These are phyloP conservation scores for Wickerhamiella pararugosa DNA, from an alignment of 1,139 yeast species.

Conservation along the genomic window DNA sequence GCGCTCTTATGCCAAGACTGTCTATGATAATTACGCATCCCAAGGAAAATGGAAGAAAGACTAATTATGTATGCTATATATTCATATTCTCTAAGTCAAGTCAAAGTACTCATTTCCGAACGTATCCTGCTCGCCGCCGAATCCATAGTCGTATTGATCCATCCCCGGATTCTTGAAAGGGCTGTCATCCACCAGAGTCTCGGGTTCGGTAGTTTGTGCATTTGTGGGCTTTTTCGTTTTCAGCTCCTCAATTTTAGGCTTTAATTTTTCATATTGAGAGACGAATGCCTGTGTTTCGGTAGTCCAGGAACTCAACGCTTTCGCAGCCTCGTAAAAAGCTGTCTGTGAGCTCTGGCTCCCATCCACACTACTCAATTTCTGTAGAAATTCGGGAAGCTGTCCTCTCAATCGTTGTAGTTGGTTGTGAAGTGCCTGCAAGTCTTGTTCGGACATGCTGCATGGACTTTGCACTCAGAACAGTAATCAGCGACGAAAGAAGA, in stretches of 20 bases:
- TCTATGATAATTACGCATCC: constrained; percentile 60
- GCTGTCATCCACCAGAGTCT: background rate
- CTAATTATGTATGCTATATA: constrained; percentile 14
- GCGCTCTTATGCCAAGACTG: constrained; percentile 46
- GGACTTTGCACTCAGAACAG: no score
- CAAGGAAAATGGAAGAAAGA: constrained; percentile 74
- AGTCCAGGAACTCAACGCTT: constrained; percentile 3
- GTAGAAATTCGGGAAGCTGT: constrained; percentile 3
- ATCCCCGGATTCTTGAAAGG: constrained; percentile 29
- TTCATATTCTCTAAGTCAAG: background rate
- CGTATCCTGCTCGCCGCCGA: constrained; percentile 28
- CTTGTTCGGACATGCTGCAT: constrained; percentile 2
- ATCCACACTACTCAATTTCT: constrained; percentile 2
- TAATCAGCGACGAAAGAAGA: no score
- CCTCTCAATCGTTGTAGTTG: constrained; percentile 2
- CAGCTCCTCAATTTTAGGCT: background rate
- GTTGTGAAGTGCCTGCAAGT: constrained; percentile 4
- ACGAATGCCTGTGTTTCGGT: constrained; percentile 1
- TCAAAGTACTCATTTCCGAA: constrained; percentile 4
- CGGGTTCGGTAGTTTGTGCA: background rate
- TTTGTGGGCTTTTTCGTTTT: background rate
- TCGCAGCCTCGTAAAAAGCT: constrained; percentile 1
- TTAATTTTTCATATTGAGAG: background rate
- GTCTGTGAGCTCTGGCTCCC: background rate
- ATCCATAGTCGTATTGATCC: constrained; percentile 77